Conservation (phyloP, 371 early-diverging fungal genomes). For the Mucor mucedo region DNA sequence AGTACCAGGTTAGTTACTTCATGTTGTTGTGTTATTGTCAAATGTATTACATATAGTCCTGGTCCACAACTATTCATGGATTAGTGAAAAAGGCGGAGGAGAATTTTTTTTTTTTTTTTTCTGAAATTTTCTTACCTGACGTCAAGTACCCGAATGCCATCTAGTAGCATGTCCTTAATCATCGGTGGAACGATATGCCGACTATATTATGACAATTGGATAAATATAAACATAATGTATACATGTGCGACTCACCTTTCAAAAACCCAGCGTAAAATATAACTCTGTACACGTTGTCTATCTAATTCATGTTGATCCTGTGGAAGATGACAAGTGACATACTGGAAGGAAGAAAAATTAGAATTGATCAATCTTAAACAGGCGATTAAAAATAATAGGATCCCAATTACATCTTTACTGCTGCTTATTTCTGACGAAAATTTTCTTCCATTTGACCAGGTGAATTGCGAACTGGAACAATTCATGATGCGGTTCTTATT, state of each 20-base stretch:
- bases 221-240: slow-evolving; percentile 2
- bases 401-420: too few species aligned
- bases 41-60: slow-evolving; percentile 27
- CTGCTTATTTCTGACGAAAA: too few species aligned
- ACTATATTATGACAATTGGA: slow-evolving; percentile 1
- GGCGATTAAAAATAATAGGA: too few species aligned
- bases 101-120: not conserved
- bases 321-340: not conserved
- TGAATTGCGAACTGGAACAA: not conserved
- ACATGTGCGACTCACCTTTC: not conserved
- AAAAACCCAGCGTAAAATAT: slow-evolving; percentile 7
- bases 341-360: not conserved
- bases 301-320: not conserved
- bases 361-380: too few species aligned
- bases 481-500: not conserved
- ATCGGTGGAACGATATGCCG: slow-evolving; percentile 24
- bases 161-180: not conserved
- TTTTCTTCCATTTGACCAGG: not conserved
- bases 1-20: not conserved
- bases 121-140: slow-evolving; percentile 18
- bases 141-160: slow-evolving; percentile 24
- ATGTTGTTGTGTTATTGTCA: not conserved
- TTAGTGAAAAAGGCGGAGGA: not conserved
- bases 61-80: slow-evolving; percentile 21
- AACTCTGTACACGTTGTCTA: slow-evolving; percentile 11